Conservation (phyloP, 768 basidiomycete genomes). For the Rhizopogon salebrosus region DNA sequence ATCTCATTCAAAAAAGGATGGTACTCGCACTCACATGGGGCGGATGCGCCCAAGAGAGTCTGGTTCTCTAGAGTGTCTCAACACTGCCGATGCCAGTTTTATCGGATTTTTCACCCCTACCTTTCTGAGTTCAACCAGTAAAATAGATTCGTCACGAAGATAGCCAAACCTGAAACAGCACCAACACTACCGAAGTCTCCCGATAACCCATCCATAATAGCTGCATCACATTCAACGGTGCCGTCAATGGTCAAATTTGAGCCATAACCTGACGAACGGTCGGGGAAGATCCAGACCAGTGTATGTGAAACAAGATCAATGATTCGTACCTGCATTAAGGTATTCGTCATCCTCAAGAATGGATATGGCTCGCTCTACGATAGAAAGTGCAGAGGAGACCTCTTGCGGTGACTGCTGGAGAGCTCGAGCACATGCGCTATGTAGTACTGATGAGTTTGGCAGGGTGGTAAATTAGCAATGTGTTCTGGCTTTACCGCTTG, state of each 20-base stretch:
- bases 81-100: constrained; percentile 47
- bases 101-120: constrained; percentile 72
- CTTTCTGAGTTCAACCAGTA: background rate
- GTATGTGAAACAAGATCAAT: background rate
- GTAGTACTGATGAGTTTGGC: background rate
- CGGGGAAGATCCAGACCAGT: background rate
- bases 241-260: constrained; percentile 77
- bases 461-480: background rate
- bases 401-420: constrained; percentile 18
- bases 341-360: constrained; percentile 60
- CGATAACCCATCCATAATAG: constrained; percentile 53
- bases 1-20: background rate
- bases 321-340: constrained; percentile 61
- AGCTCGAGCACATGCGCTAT: constrained; percentile 50
- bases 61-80: constrained; percentile 45
- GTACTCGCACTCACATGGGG: constrained; percentile 47
- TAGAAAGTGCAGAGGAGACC: constrained; percentile 31
- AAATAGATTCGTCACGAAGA: background rate
- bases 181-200: constrained; percentile 68
- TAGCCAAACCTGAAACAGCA: constrained; percentile 55
- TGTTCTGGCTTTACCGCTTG: constrained; percentile 38
- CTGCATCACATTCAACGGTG: constrained; percentile 77
- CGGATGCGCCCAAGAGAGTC: constrained; percentile 60
- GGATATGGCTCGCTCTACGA: constrained; percentile 50
- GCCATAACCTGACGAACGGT: constrained; percentile 50